Percentiles rank a stretch among this genome's conserved stretches.
Conservation (phyloP, 1,284 basidiomycete species). For the Apiotrichum laibachii region DNA sequence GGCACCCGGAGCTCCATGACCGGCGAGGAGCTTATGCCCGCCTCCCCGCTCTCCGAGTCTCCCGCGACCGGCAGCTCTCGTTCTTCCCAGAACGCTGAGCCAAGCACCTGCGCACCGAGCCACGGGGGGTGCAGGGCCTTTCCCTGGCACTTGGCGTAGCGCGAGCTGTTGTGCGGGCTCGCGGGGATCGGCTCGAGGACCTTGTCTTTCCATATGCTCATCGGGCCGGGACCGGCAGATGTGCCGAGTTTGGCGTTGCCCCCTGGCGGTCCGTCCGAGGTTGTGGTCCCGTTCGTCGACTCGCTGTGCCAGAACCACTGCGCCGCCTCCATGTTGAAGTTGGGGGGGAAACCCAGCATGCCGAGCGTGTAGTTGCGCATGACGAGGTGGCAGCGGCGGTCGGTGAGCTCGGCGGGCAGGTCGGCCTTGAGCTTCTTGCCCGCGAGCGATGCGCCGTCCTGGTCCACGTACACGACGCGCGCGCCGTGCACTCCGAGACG, state of each 20-base stretch:
- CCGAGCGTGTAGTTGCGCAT: slow-evolving; percentile 8
- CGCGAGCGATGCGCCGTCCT: not conserved
- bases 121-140: slow-evolving; percentile 2
- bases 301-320: not conserved
- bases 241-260: no score
- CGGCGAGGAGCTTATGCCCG: not conserved
- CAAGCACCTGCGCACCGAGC: slow-evolving; percentile 3
- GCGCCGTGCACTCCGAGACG: not conserved
- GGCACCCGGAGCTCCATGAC: slow-evolving; percentile 2
- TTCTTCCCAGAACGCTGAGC: not conserved
- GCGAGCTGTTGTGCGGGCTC: not conserved
- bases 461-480: slow-evolving; percentile 8
- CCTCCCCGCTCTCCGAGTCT: not conserved
- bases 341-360: not conserved
- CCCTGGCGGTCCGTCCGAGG: no score
- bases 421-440: not conserved
- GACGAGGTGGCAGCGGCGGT: not conserved
- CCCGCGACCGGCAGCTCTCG: not conserved
- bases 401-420: slow-evolving; percentile 2
- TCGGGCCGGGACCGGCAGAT: no score
- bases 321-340: slow-evolving; percentile 3
- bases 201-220: not conserved
- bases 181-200: not conserved
- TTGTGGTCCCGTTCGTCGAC: no score
- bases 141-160: slow-evolving; percentile 2